These are phyloP conservation scores for Cryptomeria japonica DNA, from an alignment of 75 land plant genomes.

Conservation along the genomic window DNA sequence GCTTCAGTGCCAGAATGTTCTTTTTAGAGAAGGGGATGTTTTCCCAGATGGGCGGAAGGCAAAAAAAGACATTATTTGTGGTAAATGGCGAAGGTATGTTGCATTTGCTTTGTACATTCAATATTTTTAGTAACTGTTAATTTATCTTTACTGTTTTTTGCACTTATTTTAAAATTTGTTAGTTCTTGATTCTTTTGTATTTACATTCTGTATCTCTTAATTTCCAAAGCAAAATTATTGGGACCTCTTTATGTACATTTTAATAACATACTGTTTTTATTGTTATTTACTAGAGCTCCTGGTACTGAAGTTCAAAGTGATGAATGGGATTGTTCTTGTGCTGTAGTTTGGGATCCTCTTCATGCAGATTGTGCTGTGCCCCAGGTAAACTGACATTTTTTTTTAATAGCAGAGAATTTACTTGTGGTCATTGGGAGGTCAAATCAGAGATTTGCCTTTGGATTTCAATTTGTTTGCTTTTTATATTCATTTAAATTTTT, in stretches of 20 bases:
- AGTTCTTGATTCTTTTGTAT: neutral
- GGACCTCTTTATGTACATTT: neutral
- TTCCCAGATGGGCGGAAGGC: constrained; percentile 16
- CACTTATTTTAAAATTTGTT: neutral
- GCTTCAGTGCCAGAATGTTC: constrained; percentile 10
- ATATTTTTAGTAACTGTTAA: neutral
- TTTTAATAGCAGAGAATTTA: neutral
- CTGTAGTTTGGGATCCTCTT: constrained; percentile 69
- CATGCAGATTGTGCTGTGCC: constrained; percentile 92
- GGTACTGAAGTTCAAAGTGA: constrained; percentile 59
- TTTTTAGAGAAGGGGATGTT: constrained; percentile 11
- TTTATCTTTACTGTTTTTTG: neutral
- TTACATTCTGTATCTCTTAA: neutral
- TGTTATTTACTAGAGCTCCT: constrained; percentile 58
- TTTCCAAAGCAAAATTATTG: neutral
- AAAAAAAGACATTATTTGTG: constrained; percentile 21
- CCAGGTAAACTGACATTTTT: constrained; percentile 42
- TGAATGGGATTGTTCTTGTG: constrained; percentile 71
- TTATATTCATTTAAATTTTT: neutral
- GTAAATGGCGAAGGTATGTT: constrained; percentile 38
- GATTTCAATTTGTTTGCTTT: neutral
- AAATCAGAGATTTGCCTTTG: neutral
- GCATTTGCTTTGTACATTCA: neutral
- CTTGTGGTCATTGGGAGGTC: neutral
- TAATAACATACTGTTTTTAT: neutral